phyloP scores from a whole-genome alignment of 2,329 filamentous ascomycete genomes.

The Zymoseptoria pseudotritici region DNA sequence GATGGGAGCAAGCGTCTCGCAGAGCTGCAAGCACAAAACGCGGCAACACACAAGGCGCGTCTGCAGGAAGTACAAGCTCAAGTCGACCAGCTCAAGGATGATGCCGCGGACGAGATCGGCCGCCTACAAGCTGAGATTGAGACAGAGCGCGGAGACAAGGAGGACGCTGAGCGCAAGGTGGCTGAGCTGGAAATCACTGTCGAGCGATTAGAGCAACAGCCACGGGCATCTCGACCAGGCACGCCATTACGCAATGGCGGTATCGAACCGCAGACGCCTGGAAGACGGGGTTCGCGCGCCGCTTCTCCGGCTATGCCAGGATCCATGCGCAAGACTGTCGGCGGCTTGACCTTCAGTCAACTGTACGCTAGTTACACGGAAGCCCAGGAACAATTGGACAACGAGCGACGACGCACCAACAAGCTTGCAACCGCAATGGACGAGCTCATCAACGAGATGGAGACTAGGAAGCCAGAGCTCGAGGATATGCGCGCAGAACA shows the following conservation, averaged over 20 bases:
- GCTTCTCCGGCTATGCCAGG: constrained; percentile 42
- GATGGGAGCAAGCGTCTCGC: constrained; percentile 74
- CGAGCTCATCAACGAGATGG: constrained; percentile 75
- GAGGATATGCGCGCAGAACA: constrained; percentile 78
- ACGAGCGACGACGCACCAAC: constrained; percentile 65
- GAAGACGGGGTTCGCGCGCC: constrained; percentile 34
- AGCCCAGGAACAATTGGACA: constrained; percentile 63
- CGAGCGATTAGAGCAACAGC: constrained; percentile 45
- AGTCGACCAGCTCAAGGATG: constrained; percentile 58
- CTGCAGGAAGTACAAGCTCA: constrained; percentile 61
- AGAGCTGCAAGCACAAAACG: constrained; percentile 71
- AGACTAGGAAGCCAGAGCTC: constrained; percentile 79
- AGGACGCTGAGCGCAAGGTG: constrained; percentile 54
- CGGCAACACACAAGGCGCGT: constrained; percentile 62
- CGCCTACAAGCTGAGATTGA: constrained; percentile 44
- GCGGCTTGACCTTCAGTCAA: constrained; percentile 53
- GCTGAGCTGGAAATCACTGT: constrained; percentile 58
- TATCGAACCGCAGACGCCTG: constrained; percentile 21
- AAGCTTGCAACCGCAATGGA: constrained; percentile 72
- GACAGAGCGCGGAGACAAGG: constrained; percentile 50
- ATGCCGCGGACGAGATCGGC: constrained; percentile 52
- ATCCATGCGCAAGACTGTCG: constrained; percentile 44
- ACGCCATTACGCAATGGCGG: constrained; percentile 44
- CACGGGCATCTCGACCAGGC: constrained; percentile 34
- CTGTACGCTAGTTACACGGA: constrained; percentile 56